phyloP scores from a whole-genome alignment of 768 basidiomycete species.

The Lentinula guzmanii region DNA sequence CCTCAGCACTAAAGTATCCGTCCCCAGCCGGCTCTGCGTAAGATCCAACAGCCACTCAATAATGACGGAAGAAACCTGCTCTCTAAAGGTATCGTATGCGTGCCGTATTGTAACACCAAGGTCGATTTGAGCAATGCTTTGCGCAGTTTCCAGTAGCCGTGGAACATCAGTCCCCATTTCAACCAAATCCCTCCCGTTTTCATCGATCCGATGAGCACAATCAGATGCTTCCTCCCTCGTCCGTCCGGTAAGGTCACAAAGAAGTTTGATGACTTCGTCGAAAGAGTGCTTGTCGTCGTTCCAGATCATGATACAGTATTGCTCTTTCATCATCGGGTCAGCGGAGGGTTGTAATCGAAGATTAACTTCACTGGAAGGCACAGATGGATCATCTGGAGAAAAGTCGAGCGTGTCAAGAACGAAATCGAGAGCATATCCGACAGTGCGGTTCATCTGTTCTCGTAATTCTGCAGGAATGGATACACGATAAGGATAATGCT shows the following conservation, averaged over 20 bases:
- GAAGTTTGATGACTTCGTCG: constrained; percentile 75
- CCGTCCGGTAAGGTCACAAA: constrained; percentile 51
- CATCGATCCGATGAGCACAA: constrained; percentile 61
- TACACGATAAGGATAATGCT: constrained; percentile 51
- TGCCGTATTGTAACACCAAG: constrained; percentile 85
- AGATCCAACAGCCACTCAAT: constrained; percentile 85
- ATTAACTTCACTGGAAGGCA: constrained; percentile 61
- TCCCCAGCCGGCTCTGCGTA: constrained; percentile 62
- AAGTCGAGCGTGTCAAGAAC: constrained; percentile 77
- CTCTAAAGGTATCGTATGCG: constrained; percentile 83
- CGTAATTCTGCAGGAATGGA: constrained; percentile 59
- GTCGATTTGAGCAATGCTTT: constrained; percentile 80
- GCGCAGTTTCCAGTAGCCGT: constrained; percentile 70
- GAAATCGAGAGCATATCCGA: constrained; percentile 78
- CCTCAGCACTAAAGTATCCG: constrained; percentile 60
- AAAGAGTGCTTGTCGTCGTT: constrained; percentile 97
- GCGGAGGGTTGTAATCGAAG: constrained; percentile 69
- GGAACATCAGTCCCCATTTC: constrained; percentile 56
- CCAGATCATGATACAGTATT: constrained; percentile 84
- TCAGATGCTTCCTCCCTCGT: constrained; percentile 51
- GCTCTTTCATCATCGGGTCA: constrained; percentile 75
- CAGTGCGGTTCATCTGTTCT: constrained; percentile 68
- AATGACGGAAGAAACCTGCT: constrained; percentile 77
- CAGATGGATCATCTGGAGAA: constrained; percentile 73
- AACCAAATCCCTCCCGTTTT: constrained; percentile 76